These are phyloP conservation scores for Diddensiella transvaalensis DNA, from an alignment of 805 yeast species.

Conservation along the genomic window DNA sequence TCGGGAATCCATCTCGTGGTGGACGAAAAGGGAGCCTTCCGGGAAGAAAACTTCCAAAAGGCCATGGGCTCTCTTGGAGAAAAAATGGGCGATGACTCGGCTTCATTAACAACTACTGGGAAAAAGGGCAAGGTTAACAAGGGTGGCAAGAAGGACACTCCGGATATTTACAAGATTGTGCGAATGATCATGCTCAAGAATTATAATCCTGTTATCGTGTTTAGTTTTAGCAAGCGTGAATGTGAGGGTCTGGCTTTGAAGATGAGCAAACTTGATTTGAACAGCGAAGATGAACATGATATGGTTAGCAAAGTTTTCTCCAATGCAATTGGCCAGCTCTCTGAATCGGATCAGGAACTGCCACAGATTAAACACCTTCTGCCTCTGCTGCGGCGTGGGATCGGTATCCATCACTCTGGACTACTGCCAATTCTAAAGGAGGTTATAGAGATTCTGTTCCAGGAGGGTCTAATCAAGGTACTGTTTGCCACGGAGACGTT, in stretches of 20 bases:
- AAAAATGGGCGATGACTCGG: conserved; percentile 79
- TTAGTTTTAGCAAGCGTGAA: conserved; percentile 95
- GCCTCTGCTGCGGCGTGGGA: conserved; percentile 89
- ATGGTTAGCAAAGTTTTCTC: conserved; percentile 84
- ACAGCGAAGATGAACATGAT: conserved; percentile 89
- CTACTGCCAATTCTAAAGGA: conserved; percentile 88
- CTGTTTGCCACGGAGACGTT: conserved; percentile 97
- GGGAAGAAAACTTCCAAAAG: conserved; percentile 97
- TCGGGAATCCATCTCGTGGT: conserved; percentile 97
- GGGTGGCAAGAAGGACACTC: conserved; percentile 82
- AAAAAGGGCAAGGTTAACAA: conserved; percentile 78
- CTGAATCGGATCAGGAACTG: conserved; percentile 85
- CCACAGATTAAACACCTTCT: conserved; percentile 92
- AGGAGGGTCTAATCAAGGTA: conserved; percentile 92
- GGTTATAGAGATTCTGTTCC: conserved; percentile 92
- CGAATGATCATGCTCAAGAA: conserved; percentile 97
- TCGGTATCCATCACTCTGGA: conserved; percentile 98
- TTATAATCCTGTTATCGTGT: conserved; percentile 96
- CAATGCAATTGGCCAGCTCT: conserved; percentile 82
- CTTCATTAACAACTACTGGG: conserved; percentile 57
- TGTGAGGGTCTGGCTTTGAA: conserved; percentile 92
- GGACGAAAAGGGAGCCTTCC: conserved; percentile 91
- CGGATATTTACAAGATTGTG: conserved; percentile 94
- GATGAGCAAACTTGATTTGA: conserved; percentile 94
- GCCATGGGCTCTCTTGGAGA: conserved; percentile 94